phyloP scores from a whole-genome alignment of 2,329 filamentous ascomycete genomes.

The Exophiala sp. region DNA sequence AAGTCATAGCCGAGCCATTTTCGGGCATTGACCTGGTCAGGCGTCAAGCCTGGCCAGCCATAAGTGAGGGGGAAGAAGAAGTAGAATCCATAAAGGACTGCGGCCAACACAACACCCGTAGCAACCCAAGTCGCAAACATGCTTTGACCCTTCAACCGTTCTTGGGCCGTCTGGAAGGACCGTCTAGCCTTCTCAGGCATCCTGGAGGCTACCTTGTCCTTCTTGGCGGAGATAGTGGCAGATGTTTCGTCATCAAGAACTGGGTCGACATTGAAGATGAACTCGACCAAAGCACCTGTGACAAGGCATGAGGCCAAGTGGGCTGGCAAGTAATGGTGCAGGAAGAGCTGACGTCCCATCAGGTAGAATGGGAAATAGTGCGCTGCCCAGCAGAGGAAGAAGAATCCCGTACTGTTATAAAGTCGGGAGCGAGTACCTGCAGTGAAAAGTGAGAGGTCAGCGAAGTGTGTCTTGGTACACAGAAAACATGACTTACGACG shows the following conservation, averaged over 20 bases:
- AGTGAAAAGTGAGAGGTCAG: background rate
- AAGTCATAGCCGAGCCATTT: slow-evolving; percentile 98
- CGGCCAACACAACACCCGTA: slow-evolving; percentile 62
- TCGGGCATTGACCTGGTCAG: slow-evolving; percentile 68
- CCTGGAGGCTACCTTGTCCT: slow-evolving; percentile 33
- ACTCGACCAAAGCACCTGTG: slow-evolving; percentile 86
- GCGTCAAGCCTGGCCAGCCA: slow-evolving; percentile 80
- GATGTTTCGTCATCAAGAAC: slow-evolving; percentile 46
- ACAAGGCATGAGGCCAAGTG: slow-evolving; percentile 89
- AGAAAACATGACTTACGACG: slow-evolving; percentile 68
- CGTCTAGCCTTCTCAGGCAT: slow-evolving; percentile 45
- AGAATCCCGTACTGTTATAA: slow-evolving; percentile 98
- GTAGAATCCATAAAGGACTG: slow-evolving; percentile 74
- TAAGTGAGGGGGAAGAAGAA: slow-evolving; percentile 96
- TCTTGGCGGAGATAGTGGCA: slow-evolving; percentile 34
- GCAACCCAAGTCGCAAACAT: slow-evolving; percentile 77
- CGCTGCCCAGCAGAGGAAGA: slow-evolving; percentile 96
- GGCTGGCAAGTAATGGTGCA: slow-evolving; percentile 95
- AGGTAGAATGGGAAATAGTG: slow-evolving; percentile 98
- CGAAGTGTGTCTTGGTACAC: background rate
- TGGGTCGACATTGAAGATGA: slow-evolving; percentile 89
- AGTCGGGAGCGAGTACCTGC: slow-evolving; percentile 81
- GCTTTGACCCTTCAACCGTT: slow-evolving; percentile 76
- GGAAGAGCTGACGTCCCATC: slow-evolving; percentile 96
- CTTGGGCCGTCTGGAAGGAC: slow-evolving; percentile 71